Base-by-base conservation (phyloP, 306 rosid species). In the Cucurbita argyrosperma region DNA sequence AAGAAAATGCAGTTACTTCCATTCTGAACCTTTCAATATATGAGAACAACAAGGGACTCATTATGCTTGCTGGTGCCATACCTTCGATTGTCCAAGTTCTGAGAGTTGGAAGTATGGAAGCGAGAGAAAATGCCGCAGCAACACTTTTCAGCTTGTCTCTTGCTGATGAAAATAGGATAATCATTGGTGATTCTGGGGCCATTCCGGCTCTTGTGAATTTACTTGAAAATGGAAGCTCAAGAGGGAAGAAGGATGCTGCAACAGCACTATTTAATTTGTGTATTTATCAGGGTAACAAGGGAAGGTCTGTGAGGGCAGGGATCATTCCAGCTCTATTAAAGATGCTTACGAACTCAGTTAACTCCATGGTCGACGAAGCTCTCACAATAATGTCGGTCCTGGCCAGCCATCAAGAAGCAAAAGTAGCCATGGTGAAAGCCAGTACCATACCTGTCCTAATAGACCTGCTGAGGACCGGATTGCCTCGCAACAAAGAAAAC, bases 161-260 rank as follows among this genome's bases (percentile, higher is more conserved):
- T 81, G 97, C 92, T 1, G 99, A 91, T 71, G 99, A 95, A 86
- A 95, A 91, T 87, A 87, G 90, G 75, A 95, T 91, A 74, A 89
- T 95, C 59, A 91, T 95, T 10, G 99, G 99, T 14, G 97, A 96
- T 56, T 95, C 99, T 0, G 97, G 99, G 46, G 96, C 97, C 35
- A 89, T 91, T 79, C 86, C 90, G 0, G 97, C 97, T 30, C 81
- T 95, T 82, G 96, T 95, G 15, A 91, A 87, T 16, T 83, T 95
- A 86, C 99, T 95, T 49, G 86, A 91, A 81, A 87, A 75, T 57
- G 97, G 99, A 50, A 91, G 92, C 83, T 72, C 92, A 13, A 83
- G 99, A 79, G 97, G 97, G 58, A 88, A 89, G 91, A 95, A 91
- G 60, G 99, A 95, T 35, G 97, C 99, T 13, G 96, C 97, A 47